phyloP scores from a whole-genome alignment of 2,329 filamentous ascomycete species.

The Stemphylium vesicarium region DNA sequence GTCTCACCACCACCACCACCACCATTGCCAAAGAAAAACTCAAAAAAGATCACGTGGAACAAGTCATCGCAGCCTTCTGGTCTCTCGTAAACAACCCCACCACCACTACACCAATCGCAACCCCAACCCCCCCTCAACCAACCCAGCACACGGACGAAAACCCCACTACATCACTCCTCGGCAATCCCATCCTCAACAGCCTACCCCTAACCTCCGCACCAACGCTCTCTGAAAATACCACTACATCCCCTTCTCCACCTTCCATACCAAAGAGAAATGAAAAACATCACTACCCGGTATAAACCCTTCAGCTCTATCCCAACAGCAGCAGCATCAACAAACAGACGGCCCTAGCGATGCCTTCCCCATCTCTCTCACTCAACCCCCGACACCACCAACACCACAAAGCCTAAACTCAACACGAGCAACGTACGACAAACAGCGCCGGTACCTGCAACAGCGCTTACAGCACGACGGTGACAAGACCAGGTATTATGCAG shows the following conservation, averaged over 20 bases:
- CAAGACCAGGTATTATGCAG: not conserved
- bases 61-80: conserved; percentile 17
- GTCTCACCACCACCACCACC: no score
- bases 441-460: not conserved
- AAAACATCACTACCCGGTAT: no score
- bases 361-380: not conserved
- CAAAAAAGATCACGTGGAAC: not conserved
- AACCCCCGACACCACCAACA: not conserved
- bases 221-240: no score
- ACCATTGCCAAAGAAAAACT: no score
- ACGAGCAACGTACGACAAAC: not conserved
- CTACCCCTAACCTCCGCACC: no score
- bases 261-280: no score
- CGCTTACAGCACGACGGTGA: not conserved
- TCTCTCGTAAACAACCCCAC: conserved; percentile 8
- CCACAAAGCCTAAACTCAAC: not conserved
- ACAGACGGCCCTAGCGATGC: not conserved
- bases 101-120: no score
- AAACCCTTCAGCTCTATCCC: no score
- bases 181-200: not conserved
- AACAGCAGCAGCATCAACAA: not conserved
- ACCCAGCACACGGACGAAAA: no score
- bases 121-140: no score
- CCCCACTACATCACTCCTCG: no score
- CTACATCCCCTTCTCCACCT: no score